These are phyloP conservation scores for Oryza longistaminata DNA, from an alignment of 176 grass and related monocot genomes.

Conservation along the genomic window DNA sequence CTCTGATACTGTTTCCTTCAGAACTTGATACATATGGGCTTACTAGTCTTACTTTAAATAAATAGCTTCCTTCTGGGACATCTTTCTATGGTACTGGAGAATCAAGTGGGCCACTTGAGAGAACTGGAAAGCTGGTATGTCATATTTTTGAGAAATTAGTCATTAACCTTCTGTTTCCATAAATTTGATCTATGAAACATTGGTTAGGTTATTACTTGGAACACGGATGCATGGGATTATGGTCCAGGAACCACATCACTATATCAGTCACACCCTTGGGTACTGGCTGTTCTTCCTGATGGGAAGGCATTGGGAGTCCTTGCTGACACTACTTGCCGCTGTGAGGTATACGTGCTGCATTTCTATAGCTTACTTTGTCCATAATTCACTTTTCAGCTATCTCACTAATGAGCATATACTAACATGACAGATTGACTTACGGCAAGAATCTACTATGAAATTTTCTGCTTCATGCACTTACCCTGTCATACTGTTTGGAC, in stretches of 20 bases:
- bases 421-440: conserved; percentile 71
- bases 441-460: conserved; percentile 61
- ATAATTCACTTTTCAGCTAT: not conserved
- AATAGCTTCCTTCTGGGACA: conserved; percentile 78
- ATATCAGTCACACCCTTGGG: conserved; percentile 96
- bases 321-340: conserved; percentile 79
- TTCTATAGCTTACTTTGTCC: conserved; percentile 7
- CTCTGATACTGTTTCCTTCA: not conserved
- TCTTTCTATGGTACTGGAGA: conserved; percentile 94
- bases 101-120: conserved; percentile 87
- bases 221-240: conserved; percentile 87
- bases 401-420: not conserved
- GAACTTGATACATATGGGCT: conserved; percentile 8
- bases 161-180: conserved; percentile 1
- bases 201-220: conserved; percentile 87
- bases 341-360: conserved; percentile 53
- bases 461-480: conserved; percentile 61
- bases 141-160: conserved; percentile 15
- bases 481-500: conserved; percentile 86
- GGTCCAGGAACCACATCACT: conserved; percentile 78
- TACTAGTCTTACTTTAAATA: conserved; percentile 22
- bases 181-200: not conserved
- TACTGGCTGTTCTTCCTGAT: conserved; percentile 81
- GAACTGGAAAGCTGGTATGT: conserved; percentile 81
- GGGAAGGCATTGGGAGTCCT: conserved; percentile 78